Evolutionary conservation across 2,329 filamentous ascomycete species (phyloP).

Genomic region (Microcyclospora pomicola): DNA sequence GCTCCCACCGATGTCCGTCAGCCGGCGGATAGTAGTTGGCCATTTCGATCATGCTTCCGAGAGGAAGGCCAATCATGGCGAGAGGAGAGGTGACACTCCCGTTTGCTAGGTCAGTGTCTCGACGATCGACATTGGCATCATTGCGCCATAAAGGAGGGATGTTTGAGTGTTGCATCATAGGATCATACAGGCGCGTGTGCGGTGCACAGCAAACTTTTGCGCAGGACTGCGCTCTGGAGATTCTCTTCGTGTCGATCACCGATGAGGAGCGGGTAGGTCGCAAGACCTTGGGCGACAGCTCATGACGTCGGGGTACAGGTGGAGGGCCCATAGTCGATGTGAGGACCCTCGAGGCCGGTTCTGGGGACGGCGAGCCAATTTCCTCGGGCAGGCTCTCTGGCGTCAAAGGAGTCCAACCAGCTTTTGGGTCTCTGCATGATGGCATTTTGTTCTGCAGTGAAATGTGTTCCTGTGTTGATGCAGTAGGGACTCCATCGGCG

Average conservation of each 20-base stretch:
- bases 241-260: background rate
- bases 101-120: background rate
- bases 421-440: too few relatives aligned
- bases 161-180: background rate
- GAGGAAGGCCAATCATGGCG: constrained; percentile 4
- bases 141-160: constrained; percentile 1
- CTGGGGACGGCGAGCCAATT: too few relatives aligned
- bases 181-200: background rate
- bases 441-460: too few relatives aligned
- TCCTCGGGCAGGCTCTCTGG: too few relatives aligned
- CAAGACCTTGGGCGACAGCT: background rate
- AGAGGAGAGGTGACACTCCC: constrained; percentile 3
- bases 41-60: constrained; percentile 7
- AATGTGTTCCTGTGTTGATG: too few relatives aligned
- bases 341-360: too few relatives aligned
- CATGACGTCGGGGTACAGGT: too few relatives aligned
- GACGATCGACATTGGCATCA: background rate
- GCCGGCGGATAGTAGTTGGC: constrained; percentile 1
- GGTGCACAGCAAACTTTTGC: too few relatives aligned
- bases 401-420: too few relatives aligned
- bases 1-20: background rate
- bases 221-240: background rate
- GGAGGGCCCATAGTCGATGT: too few relatives aligned
- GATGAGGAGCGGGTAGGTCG: background rate
- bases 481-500: too few relatives aligned